Base-by-base conservation (phyloP, 352 stramenopile species). In the Phytophthora sansomeana region DNA sequence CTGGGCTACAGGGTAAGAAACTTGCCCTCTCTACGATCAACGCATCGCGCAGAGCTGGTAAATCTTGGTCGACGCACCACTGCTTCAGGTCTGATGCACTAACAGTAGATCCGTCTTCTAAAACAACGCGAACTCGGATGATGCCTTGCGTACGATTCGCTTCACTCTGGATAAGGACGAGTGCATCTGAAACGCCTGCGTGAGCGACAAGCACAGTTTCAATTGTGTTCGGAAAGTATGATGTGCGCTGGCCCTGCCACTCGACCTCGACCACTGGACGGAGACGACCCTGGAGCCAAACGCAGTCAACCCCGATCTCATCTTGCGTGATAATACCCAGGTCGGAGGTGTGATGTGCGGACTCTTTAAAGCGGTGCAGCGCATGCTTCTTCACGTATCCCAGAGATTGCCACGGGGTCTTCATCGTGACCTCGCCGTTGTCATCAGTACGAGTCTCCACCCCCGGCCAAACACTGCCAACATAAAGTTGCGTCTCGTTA, bases 1-100 rank as follows among this genome's bases (percentile, higher is more conserved):
- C 89, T 19, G 89, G 81, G 28, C 87, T 96, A 58, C 89, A 96
- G 3, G 81, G 81, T 48, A 96, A 67, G 43, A 78, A 92, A 16
- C 78, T 72, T 1, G 84, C 81, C 17, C 92, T 46, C 17, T 92
- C 72, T 39, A 96, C 62, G 33, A 69, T 36, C n/a, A 91, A 33
- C 16, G 63, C 30, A 30, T 75, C 59, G n/a, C 62, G 46, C 16
- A 89, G 46, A 4, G 48, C 50, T 16, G 82, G 74, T 13, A 93
- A 71, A 14, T 66, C 53, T 26, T 79, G 56, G 16, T 61, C 32
- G 7, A 43, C 52, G 28, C 73, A 85, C 76, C 70, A 87, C 5
- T 72, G 44, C 16, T 63, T 60, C 5, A 93, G 55, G 29, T 83
- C 59, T 24, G 64, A 67, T 13, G 71, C 66, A 14, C 75, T 64